These are phyloP conservation scores for Citrus trifoliata DNA, from an alignment of 345 rosid genomes.

Conservation along the genomic window DNA sequence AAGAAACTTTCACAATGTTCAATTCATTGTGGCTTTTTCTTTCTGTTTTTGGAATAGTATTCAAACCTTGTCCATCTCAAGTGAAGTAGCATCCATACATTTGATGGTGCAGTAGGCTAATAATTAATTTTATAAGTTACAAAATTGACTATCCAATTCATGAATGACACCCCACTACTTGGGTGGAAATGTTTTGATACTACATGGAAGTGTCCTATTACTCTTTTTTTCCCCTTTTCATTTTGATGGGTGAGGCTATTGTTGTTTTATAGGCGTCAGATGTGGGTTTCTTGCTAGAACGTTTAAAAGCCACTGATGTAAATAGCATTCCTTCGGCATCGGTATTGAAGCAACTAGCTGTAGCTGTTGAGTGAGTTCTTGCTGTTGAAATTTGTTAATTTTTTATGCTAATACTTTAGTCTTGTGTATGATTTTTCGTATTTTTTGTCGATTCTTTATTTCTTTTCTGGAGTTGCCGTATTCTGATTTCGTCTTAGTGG, in stretches of 20 bases:
- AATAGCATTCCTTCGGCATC: slow-evolving; percentile 68
- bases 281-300: slow-evolving; percentile 45
- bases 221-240: background rate
- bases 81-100: background rate
- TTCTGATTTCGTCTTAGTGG: background rate
- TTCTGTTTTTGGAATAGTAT: background rate
- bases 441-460: background rate
- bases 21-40: background rate
- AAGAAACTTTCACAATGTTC: slow-evolving; percentile 8
- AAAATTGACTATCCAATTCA: background rate
- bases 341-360: slow-evolving; percentile 75
- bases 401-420: background rate
- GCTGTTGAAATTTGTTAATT: background rate
- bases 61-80: background rate
- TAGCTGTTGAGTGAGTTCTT: slow-evolving; percentile 75
- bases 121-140: background rate
- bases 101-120: too few relatives aligned
- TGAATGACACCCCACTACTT: background rate
- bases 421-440: background rate
- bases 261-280: slow-evolving; percentile 47
- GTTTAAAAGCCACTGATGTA: slow-evolving; percentile 47
- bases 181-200: background rate
- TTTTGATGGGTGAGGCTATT: background rate
- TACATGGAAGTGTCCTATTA: background rate
- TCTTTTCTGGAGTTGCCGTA: background rate